A percentile compares a stretch with the other conserved stretches of the same genome.
These are phyloP conservation scores for Debaryomyces fabryi DNA, from an alignment of 1,139 yeast species.

Conservation along the genomic window DNA sequence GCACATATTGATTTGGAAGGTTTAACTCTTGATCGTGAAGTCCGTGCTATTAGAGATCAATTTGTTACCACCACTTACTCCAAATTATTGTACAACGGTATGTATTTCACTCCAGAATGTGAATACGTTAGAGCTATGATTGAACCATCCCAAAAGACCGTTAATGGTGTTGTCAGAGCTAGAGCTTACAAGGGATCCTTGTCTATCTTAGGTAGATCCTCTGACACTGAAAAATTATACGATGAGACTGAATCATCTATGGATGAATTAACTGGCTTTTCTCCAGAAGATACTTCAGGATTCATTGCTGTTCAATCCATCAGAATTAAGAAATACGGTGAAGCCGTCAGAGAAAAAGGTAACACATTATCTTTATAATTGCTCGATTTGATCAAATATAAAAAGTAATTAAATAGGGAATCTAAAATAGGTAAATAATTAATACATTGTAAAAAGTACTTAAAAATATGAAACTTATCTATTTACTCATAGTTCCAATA, in stretches of 20 bases:
- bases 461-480: neutral
- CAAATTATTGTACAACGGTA: conserved; percentile 90
- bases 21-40: conserved; percentile 94
- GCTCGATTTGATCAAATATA: neutral
- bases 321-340: conserved; percentile 97
- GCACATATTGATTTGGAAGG: conserved; percentile 98
- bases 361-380: conserved; percentile 47
- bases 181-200: conserved; percentile 90
- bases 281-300: conserved; percentile 96
- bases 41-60: conserved; percentile 93
- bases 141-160: conserved; percentile 90
- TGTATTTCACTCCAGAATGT: conserved; percentile 98
- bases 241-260: conserved; percentile 98
- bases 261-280: conserved; percentile 98
- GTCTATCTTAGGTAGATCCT: conserved; percentile 86
- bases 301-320: conserved; percentile 97
- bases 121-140: conserved; percentile 94
- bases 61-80: conserved; percentile 94
- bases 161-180: conserved; percentile 94
- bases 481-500: neutral
- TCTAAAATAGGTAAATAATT: conserved; percentile 4
- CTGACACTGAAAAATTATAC: conserved; percentile 92
- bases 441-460: neutral
- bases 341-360: conserved; percentile 83
- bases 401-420: neutral